Evolutionary conservation across 148 eudicot species (phyloP).

Genomic region (Chenopodium album): DNA sequence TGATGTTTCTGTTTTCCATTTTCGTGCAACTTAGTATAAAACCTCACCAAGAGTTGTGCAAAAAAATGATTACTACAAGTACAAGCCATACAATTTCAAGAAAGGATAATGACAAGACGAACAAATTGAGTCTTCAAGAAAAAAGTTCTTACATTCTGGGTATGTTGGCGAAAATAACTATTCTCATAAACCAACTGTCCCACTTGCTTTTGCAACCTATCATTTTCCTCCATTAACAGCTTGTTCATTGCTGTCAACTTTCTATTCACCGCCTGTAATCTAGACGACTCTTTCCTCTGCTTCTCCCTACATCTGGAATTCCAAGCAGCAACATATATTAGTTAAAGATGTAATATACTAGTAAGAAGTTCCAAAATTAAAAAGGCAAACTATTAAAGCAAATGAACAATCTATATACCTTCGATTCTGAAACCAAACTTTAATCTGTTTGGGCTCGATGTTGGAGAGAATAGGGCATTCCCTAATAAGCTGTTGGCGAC

Average conservation of each 20-base stretch:
- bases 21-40: background rate
- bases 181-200: constrained; percentile 48
- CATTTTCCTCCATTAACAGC: constrained; percentile 57
- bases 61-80: background rate
- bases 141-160: constrained; percentile 37
- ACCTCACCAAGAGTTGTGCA: background rate
- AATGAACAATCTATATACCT: constrained; percentile 39
- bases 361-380: background rate
- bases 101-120: background rate
- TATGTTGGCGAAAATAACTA: constrained; percentile 45
- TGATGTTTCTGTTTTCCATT: background rate
- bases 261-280: constrained; percentile 42
- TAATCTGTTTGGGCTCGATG: constrained; percentile 89
- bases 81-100: background rate
- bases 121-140: background rate
- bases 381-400: background rate
- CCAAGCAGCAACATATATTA: background rate
- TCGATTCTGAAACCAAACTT: constrained; percentile 94
- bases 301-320: constrained; percentile 46
- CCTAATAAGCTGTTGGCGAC: constrained; percentile 82
- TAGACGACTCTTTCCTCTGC: constrained; percentile 44
- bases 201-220: constrained; percentile 51
- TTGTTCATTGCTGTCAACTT: constrained; percentile 47
- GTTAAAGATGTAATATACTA: background rate
- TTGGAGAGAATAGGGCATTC: constrained; percentile 87